Evolutionary conservation across 805 yeast species (phyloP).

Genomic region (Teunomyces funiuensis): DNA sequence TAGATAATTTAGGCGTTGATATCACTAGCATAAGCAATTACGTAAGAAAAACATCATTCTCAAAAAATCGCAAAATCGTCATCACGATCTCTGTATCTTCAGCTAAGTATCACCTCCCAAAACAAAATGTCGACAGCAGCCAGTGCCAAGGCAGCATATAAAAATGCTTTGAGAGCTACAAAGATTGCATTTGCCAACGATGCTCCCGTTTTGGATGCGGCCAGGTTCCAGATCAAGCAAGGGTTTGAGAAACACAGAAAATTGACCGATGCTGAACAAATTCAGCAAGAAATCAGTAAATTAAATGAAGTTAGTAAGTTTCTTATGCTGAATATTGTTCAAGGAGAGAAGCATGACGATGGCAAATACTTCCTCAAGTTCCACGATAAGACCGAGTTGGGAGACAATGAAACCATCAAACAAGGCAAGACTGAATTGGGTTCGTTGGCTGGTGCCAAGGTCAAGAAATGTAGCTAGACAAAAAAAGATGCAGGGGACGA

Average conservation of each 20-base stretch:
- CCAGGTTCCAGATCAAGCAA: constrained; percentile 57
- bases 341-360: constrained; percentile 56
- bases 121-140: constrained; percentile 4
- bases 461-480: constrained; percentile 26
- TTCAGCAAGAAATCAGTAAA: constrained; percentile 46
- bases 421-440: constrained; percentile 44
- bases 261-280: constrained; percentile 17
- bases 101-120: no score
- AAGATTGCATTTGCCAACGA: constrained; percentile 58
- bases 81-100: no score
- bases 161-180: constrained; percentile 67
- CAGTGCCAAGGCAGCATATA: constrained; percentile 47
- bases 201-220: constrained; percentile 48
- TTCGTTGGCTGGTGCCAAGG: constrained; percentile 55
- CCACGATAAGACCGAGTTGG: constrained; percentile 81
- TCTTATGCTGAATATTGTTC: constrained; percentile 77
- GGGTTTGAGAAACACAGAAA: constrained; percentile 44
- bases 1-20: constrained; percentile 12
- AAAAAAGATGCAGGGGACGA: background rate
- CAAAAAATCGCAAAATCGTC: background rate
- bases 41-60: constrained; percentile 1
- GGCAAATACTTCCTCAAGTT: constrained; percentile 60
- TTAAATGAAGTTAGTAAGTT: constrained; percentile 72
- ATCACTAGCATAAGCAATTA: background rate
- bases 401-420: constrained; percentile 82